Conservation (phyloP, 73 alveolate genomes). For the Stentor coeruleus region DNA sequence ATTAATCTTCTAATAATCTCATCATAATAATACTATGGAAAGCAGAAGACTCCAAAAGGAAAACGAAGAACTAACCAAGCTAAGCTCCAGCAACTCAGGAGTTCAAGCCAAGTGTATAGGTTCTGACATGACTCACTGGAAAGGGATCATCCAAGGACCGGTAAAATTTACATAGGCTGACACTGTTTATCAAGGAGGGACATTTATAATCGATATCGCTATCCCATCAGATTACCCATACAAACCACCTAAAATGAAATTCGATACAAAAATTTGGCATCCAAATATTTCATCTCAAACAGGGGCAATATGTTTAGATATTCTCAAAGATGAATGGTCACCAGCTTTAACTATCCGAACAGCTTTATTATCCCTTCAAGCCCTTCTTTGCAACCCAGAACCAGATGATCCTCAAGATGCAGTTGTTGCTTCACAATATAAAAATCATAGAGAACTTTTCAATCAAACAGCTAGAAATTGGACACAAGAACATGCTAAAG, state of each 20-base stretch:
- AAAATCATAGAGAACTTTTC: constrained; percentile 68
- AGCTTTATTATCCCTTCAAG: constrained; percentile 86
- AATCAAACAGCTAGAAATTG: constrained; percentile 69
- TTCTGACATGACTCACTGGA: no score
- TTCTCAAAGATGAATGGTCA: constrained; percentile 31
- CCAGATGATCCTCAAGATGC: constrained; percentile 96
- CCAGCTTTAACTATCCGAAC: constrained; percentile 82
- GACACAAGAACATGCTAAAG: constrained; percentile 57
- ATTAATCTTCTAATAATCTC: no score
- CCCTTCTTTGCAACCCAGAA: constrained; percentile 82
- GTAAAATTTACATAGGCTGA: no score
- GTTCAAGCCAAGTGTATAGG: no score
- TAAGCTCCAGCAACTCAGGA: no score
- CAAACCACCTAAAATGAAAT: constrained; percentile 94
- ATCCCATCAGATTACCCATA: constrained; percentile 95
- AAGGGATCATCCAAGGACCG: no score
- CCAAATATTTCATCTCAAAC: constrained; percentile 88
- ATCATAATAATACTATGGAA: no score
- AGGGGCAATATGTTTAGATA: constrained; percentile 55
- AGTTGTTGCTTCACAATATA: constrained; percentile 85
- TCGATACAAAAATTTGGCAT: constrained; percentile 85
- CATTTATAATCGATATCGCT: constrained; percentile 71
- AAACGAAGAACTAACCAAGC: no score
- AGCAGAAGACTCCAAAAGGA: no score
- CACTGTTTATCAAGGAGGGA: constrained; percentile 92